Percentiles rank a stretch among this genome's conserved stretches.
These are phyloP conservation scores for Nannochloropsis gaditana DNA, from an alignment of 108 stramenopile species.

Conservation along the genomic window DNA sequence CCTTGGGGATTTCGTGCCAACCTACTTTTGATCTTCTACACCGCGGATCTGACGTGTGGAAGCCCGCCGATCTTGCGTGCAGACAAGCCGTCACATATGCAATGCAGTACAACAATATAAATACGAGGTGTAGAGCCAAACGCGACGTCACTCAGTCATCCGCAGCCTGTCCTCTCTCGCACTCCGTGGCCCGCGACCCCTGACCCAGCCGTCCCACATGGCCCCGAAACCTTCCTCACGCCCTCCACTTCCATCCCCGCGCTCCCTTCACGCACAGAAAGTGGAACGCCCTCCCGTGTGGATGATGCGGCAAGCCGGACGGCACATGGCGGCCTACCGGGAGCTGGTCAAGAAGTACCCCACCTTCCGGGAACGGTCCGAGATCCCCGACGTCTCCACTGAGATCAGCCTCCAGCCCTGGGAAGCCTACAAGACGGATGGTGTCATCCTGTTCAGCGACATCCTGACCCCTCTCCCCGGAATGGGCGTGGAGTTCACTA, in stretches of 20 bases:
- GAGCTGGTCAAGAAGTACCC: conserved; percentile 82
- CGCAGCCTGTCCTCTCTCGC: not conserved
- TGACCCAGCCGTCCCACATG: not conserved
- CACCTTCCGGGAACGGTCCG: conserved; percentile 87
- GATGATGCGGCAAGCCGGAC: conserved; percentile 98
- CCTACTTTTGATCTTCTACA: too few relatives aligned
- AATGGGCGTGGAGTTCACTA: conserved; percentile 93
- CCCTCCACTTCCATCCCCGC: not conserved
- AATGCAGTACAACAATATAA: not conserved
- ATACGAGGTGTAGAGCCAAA: not conserved
- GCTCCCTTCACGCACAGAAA: conserved; percentile 79
- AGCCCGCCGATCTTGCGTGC: too few relatives aligned
- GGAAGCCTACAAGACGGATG: conserved; percentile 86
- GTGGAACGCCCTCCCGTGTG: conserved; percentile 98
- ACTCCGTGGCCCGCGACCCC: not conserved
- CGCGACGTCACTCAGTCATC: not conserved
- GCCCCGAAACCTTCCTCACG: not conserved
- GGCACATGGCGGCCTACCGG: conserved; percentile 95
- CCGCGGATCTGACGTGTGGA: too few relatives aligned
- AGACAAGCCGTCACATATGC: too few relatives aligned
- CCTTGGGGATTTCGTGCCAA: too few relatives aligned
- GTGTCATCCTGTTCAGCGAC: conserved; percentile 89
- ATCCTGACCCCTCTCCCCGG: not conserved
- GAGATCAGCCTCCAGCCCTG: conserved; percentile 89
- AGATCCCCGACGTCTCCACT: conserved; percentile 84